A percentile compares a stretch with the other conserved stretches of the same genome.
Evolutionary conservation across 2,329 filamentous ascomycete genomes (phyloP).

Genomic region (Xylariaceae sp.): DNA sequence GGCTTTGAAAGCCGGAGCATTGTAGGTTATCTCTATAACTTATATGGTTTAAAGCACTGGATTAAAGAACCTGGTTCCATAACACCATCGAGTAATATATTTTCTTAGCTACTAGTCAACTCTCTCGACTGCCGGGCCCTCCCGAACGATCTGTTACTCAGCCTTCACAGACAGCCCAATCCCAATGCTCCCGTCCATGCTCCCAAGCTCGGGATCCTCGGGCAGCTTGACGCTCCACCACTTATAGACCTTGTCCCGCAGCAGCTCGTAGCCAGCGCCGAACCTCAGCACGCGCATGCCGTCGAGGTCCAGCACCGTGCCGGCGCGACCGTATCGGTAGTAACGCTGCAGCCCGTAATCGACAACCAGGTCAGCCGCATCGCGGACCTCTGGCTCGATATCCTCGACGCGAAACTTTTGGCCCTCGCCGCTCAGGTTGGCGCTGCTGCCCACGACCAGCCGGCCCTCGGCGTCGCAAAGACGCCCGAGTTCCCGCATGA

Average conservation of each 20-base stretch:
- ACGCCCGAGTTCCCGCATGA: conserved; percentile 6
- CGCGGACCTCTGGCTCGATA: conserved; percentile 5
- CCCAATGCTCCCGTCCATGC: background rate
- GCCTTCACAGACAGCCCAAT: background rate
- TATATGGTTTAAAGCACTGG: too few relatives aligned
- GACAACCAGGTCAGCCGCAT: conserved; percentile 6
- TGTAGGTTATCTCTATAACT: too few relatives aligned
- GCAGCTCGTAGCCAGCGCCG: conserved; percentile 8
- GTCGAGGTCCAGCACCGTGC: conserved; percentile 7
- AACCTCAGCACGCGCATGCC: conserved; percentile 7
- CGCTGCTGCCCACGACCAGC: conserved; percentile 8
- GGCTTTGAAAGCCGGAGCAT: too few relatives aligned
- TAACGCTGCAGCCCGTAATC: conserved; percentile 9
- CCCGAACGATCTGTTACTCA: background rate
- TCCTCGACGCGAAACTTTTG: conserved; percentile 11
- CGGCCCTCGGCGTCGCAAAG: conserved; percentile 10
- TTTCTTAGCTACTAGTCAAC: too few relatives aligned
- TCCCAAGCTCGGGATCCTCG: conserved; percentile 8
- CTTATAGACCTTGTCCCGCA: conserved; percentile 7
- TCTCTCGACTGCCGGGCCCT: too few relatives aligned
- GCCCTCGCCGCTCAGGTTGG: conserved; percentile 7
- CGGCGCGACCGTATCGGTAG: conserved; percentile 8
- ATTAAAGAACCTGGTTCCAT: too few relatives aligned
- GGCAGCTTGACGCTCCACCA: conserved; percentile 7
- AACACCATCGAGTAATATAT: too few relatives aligned